Percentiles rank a stretch among this genome's conserved stretches.
Conservation (phyloP, 768 basidiomycete genomes). For the Sutorius australiensis region DNA sequence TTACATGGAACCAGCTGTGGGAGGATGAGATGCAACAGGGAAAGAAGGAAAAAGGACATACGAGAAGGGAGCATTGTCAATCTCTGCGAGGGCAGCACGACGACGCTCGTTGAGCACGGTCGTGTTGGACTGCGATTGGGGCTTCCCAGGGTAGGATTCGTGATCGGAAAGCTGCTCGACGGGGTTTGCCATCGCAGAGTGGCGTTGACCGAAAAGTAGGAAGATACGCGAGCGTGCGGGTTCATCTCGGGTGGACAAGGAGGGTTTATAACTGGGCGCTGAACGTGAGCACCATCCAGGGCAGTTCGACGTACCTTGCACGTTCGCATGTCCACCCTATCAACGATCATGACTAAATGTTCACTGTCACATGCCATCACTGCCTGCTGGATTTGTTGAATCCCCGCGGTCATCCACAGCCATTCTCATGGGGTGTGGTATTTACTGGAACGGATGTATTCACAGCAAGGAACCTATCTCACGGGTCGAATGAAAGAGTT, state of each 20-base stretch:
- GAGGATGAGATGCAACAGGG: background rate
- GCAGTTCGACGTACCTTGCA: slow-evolving; percentile 23
- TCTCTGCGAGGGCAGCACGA: slow-evolving; percentile 75
- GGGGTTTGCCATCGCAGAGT: slow-evolving; percentile 17
- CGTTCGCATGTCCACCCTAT: slow-evolving; percentile 24
- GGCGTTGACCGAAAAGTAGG: background rate
- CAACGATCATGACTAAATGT: background rate
- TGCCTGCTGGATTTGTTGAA: background rate
- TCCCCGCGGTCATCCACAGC: background rate
- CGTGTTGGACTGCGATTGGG: slow-evolving; percentile 22
- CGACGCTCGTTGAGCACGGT: slow-evolving; percentile 63
- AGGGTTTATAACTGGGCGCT: slow-evolving; percentile 8
- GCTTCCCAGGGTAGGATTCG: slow-evolving; percentile 30
- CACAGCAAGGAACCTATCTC: no score
- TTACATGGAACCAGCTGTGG: slow-evolving; percentile 78
- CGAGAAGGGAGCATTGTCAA: slow-evolving; percentile 86
- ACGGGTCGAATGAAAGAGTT: no score
- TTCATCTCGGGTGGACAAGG: background rate
- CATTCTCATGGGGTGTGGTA: background rate
- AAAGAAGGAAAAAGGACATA: slow-evolving; percentile 34
- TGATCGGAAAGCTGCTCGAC: slow-evolving; percentile 27
- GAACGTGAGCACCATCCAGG: background rate
- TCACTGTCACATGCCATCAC: background rate
- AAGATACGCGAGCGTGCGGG: background rate
- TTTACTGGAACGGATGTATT: no score